Evolutionary conservation across 2,329 filamentous ascomycete species (phyloP).

Genomic region (Mariannaea sp.): DNA sequence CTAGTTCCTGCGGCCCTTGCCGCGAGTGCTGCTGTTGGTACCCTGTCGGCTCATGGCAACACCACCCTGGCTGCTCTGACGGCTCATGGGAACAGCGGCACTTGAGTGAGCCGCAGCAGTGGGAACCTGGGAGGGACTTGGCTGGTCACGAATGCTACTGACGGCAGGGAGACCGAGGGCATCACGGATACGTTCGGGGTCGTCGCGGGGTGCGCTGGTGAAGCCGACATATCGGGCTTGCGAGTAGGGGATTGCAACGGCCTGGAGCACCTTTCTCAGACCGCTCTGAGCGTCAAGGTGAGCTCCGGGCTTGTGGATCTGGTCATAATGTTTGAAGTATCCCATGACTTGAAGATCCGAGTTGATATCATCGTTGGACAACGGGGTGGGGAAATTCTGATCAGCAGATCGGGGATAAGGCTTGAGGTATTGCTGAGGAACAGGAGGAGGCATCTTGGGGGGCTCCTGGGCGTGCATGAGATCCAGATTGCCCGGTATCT

Average conservation of each 20-base stretch:
- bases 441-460: constrained; percentile 61
- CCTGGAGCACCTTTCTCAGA: constrained; percentile 60
- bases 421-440: constrained; percentile 64
- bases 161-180: constrained; percentile 53
- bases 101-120: constrained; percentile 38
- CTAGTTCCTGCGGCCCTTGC: constrained; percentile 48
- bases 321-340: constrained; percentile 61
- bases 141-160: constrained; percentile 51
- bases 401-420: constrained; percentile 59
- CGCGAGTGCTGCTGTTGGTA: constrained; percentile 55
- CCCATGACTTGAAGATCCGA: constrained; percentile 64
- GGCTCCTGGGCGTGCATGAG: constrained; percentile 59
- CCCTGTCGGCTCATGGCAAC: constrained; percentile 62
- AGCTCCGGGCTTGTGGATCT: constrained; percentile 56
- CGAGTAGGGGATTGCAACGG: constrained; percentile 54
- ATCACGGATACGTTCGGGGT: constrained; percentile 56
- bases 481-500: constrained; percentile 62
- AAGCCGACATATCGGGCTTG: constrained; percentile 56
- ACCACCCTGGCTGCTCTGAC: constrained; percentile 60
- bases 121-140: constrained; percentile 37
- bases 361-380: constrained; percentile 57
- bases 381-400: constrained; percentile 58
- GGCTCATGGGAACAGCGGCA: constrained; percentile 57
- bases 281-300: constrained; percentile 61
- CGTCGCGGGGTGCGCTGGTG: constrained; percentile 50